These are phyloP conservation scores for Paecilomyces sp. DNA, from an alignment of 2,329 filamentous ascomycete genomes.

Conservation along the genomic window DNA sequence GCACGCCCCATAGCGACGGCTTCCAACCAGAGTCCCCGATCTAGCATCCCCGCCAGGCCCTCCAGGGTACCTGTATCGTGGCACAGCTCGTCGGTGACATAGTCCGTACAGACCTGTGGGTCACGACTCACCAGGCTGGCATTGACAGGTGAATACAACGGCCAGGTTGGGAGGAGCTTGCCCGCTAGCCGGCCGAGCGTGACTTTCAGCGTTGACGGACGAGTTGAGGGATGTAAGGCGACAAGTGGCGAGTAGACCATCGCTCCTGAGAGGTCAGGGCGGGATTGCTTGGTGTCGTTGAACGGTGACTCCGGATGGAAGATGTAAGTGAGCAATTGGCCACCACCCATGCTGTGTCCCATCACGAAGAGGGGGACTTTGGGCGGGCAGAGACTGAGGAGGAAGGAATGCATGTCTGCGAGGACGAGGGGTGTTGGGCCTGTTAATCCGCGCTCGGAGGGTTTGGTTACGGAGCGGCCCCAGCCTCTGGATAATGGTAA, in stretches of 20 bases:
- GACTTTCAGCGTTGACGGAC: slow-evolving; percentile 59
- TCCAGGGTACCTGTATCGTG: slow-evolving; percentile 85
- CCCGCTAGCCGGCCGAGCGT: slow-evolving; percentile 60
- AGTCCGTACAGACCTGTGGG: slow-evolving; percentile 52
- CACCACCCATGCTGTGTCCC: slow-evolving; percentile 89
- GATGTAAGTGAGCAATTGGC: slow-evolving; percentile 59
- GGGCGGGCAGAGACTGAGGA: slow-evolving; percentile 51
- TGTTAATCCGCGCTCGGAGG: slow-evolving; percentile 61
- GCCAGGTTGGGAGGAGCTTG: slow-evolving; percentile 58
- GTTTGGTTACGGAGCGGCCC: slow-evolving; percentile 63
- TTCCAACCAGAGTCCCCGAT: slow-evolving; percentile 59
- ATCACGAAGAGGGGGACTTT: slow-evolving; percentile 62
- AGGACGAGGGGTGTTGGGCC: slow-evolving; percentile 68
- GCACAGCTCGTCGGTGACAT: slow-evolving; percentile 61
- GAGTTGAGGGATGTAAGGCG: slow-evolving; percentile 58
- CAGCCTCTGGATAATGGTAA: slow-evolving; percentile 53
- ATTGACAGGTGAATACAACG: slow-evolving; percentile 61
- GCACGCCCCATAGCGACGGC: slow-evolving; percentile 13
- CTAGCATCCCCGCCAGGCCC: slow-evolving; percentile 68
- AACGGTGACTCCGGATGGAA: slow-evolving; percentile 24
- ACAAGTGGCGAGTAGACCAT: slow-evolving; percentile 74
- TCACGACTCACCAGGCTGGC: slow-evolving; percentile 61
- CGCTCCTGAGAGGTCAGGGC: slow-evolving; percentile 47
- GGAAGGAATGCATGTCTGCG: slow-evolving; percentile 70
- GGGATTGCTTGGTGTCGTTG: slow-evolving; percentile 11